Evolutionary conservation across 352 stramenopile species (phyloP), one percentile per base, ranked within the genome.

Genomic region (Lagenidium giganteum): DNA sequence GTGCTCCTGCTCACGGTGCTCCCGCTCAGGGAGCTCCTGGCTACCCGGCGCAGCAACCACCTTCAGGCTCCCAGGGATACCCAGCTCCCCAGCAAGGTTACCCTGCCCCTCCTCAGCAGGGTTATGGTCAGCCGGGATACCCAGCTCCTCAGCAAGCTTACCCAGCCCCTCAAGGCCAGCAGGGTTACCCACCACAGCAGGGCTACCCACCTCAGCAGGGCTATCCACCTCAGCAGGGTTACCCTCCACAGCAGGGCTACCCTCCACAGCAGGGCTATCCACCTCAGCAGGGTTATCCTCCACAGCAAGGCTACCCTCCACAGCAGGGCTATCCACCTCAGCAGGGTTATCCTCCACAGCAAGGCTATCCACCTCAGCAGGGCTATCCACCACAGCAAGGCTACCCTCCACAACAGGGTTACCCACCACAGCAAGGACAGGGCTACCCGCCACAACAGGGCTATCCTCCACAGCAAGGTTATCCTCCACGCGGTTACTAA

Each of bases 221-320:
- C 5, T 67, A 60, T 28, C 51, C 51, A 3, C 38, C 36, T 12
- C 20, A 21, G n/a, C 36, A 42, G 9, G n/a, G n/a, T n/a, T 42
- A 42, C 9, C 36, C 36, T 42, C 40, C 50, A 2, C 44, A 52
- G 32, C 32, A 39, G n/a, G 30, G 24, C 1, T 52, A 52, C 21
- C 44, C 44, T n/a, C 44, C 44, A 13, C 33, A 43, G 16, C 11
- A 25, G 2, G 13, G 24, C 2, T 56, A 44, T 22, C 47, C 47
- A 33, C 55, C 55, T 20, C 55, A 64, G 30, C 43, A 39, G 22
- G 53, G 64, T 24, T 73, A 73, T 8, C 40, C 57, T 29, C 40
- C 51, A 18, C 45, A 35, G 17, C 54, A 63, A 25, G 47, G 48
- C n/a, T 47, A 59, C 14, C 47, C 39, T 13, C n/a, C n/a, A 4